Percentiles rank a stretch among this genome's conserved stretches.
phyloP scores from a whole-genome alignment of 1,284 basidiomycete species.

The Austroboletus sp. region DNA sequence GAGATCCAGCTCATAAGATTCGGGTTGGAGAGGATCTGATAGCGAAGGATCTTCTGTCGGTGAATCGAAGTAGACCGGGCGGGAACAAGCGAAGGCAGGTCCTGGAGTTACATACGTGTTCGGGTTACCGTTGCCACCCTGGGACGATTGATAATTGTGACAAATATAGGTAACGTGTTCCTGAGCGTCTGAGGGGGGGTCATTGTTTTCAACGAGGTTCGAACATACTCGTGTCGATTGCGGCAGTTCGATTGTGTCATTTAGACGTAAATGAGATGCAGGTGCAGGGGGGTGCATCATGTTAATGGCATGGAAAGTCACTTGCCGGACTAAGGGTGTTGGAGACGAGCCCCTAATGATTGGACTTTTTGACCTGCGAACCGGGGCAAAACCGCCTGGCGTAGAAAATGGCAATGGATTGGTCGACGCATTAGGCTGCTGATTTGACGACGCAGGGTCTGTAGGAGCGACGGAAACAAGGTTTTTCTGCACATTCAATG shows the following conservation, averaged over 20 bases:
- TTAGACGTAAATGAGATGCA: conserved; percentile 18
- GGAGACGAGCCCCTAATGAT: conserved; percentile 1
- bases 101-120: conserved; percentile 31
- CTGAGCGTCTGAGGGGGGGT: conserved; percentile 16
- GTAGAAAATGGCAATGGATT: conserved; percentile 25
- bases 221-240: conserved; percentile 10
- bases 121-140: conserved; percentile 3
- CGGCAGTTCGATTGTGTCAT: conserved; percentile 7
- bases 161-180: conserved; percentile 2
- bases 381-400: conserved; percentile 21
- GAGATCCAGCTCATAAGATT: conserved; percentile 34
- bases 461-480: not conserved
- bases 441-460: not conserved
- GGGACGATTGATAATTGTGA: conserved; percentile 3
- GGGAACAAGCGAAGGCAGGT: conserved; percentile 27
- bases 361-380: conserved; percentile 2
- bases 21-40: conserved; percentile 37
- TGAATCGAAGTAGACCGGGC: conserved; percentile 44
- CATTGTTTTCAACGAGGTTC: conserved; percentile 6
- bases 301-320: conserved; percentile 4
- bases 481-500: conserved; percentile 1
- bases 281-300: conserved; percentile 12
- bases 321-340: conserved; percentile 7
- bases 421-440: not conserved
- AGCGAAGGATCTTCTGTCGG: conserved; percentile 45